Conservation (phyloP, 495 filamentous ascomycete species). For the Lichenothelia convexa region DNA sequence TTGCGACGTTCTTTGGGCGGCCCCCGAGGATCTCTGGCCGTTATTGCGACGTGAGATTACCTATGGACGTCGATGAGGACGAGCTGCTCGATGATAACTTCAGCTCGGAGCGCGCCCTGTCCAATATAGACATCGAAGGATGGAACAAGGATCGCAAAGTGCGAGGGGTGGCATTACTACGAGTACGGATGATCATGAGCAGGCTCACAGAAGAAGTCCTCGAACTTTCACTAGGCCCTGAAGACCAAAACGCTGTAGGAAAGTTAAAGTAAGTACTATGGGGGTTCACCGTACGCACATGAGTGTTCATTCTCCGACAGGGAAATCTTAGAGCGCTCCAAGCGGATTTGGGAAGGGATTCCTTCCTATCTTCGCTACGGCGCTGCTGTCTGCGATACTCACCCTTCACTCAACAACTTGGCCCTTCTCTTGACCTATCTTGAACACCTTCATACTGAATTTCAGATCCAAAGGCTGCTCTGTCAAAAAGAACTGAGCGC, state of each 20-base stretch:
- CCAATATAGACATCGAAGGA: slow-evolving; percentile 30
- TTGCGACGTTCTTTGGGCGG: slow-evolving; percentile 36
- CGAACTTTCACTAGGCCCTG: slow-evolving; percentile 36
- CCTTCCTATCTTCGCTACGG: not conserved
- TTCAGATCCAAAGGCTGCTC: slow-evolving; percentile 38
- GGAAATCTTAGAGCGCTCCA: not conserved
- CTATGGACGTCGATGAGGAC: slow-evolving; percentile 38
- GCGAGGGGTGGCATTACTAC: slow-evolving; percentile 24
- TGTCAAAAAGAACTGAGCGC: slow-evolving; percentile 31
- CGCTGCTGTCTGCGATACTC: not conserved
- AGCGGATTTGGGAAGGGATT: not conserved
- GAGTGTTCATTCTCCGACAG: not conserved
- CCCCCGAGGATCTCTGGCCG: slow-evolving; percentile 36
- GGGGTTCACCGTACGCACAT: not conserved
- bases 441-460: slow-evolving; percentile 30
- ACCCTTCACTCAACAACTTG: not conserved
- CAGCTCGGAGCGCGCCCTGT: slow-evolving; percentile 23
- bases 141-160: slow-evolving; percentile 32
- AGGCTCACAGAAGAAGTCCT: slow-evolving; percentile 38
- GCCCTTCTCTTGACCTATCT: not conserved
- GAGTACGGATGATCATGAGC: slow-evolving; percentile 32
- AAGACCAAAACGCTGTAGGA: slow-evolving; percentile 24
- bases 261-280: slow-evolving; percentile 24
- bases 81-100: slow-evolving; percentile 30
- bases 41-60: slow-evolving; percentile 35